Percentiles rank a stretch among this genome's conserved stretches.
phyloP scores from a whole-genome alignment of 768 basidiomycete species.

The Mycena amicta region DNA sequence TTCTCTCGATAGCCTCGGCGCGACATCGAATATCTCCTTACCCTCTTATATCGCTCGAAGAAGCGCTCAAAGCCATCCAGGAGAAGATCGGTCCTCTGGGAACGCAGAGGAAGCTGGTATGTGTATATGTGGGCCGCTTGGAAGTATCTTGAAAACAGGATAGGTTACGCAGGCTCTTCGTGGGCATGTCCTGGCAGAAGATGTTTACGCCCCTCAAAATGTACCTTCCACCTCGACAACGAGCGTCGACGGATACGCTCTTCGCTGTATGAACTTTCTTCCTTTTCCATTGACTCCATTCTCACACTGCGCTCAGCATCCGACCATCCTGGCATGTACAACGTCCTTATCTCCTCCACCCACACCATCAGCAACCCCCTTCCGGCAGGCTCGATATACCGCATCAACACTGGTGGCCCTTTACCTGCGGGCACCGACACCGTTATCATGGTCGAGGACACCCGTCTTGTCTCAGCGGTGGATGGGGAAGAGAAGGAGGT shows the following conservation, averaged over 20 bases:
- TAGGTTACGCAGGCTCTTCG: conserved; percentile 64
- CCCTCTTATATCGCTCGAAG: conserved; percentile 64
- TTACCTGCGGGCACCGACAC: conserved; percentile 75
- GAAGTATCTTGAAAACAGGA: too few relatives aligned
- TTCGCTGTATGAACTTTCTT: conserved; percentile 54
- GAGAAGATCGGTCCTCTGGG: conserved; percentile 48
- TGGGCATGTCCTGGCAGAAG: conserved; percentile 75
- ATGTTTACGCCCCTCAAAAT: conserved; percentile 65
- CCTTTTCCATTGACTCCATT: not conserved
- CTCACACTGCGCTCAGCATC: conserved; percentile 45
- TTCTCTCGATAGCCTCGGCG: conserved; percentile 37
- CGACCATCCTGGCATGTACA: conserved; percentile 65
- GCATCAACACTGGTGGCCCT: conserved; percentile 87
- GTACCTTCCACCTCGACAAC: conserved; percentile 71
- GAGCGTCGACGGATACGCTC: conserved; percentile 88
- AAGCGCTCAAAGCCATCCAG: conserved; percentile 62
- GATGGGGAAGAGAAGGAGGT: conserved; percentile 73
- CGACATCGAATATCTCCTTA: conserved; percentile 81
- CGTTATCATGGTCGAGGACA: conserved; percentile 94
- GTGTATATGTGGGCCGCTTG: too few relatives aligned
- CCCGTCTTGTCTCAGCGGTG: conserved; percentile 61
- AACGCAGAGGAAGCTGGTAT: conserved; percentile 44
- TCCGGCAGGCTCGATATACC: conserved; percentile 57
- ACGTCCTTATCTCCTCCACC: conserved; percentile 61
- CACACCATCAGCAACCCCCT: conserved; percentile 51